A percentile compares a stretch with the other conserved stretches of the same genome.
phyloP scores from a whole-genome alignment of 2,329 filamentous ascomycete species.

The Daldinia sp. region DNA sequence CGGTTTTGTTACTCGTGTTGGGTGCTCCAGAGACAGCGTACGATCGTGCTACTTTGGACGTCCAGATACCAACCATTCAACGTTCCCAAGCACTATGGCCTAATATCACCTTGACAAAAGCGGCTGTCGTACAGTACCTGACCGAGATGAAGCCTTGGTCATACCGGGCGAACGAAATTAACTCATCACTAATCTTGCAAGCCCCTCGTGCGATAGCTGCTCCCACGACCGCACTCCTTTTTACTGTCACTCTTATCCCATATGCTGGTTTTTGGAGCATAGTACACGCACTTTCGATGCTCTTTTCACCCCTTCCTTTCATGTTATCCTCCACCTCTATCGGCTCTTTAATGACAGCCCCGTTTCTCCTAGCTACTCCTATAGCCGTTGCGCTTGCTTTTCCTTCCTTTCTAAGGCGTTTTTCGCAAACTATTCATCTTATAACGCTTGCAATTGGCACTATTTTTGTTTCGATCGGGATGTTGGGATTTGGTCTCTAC shows the following conservation, averaged over 20 bases:
- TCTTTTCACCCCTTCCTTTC: constrained; percentile 61
- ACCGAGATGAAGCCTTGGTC: constrained; percentile 55
- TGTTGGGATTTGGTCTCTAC: constrained; percentile 62
- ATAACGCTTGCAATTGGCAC: constrained; percentile 55
- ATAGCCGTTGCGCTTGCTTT: constrained; percentile 53
- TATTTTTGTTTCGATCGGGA: constrained; percentile 56
- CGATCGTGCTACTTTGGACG: constrained; percentile 54
- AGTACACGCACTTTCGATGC: constrained; percentile 58
- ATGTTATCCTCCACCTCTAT: constrained; percentile 55
- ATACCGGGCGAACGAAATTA: constrained; percentile 51
- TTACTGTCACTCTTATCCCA: constrained; percentile 60
- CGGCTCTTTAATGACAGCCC: constrained; percentile 60
- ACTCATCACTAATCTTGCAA: constrained; percentile 56
- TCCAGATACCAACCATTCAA: constrained; percentile 34
- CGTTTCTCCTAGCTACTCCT: constrained; percentile 57
- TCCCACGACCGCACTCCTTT: constrained; percentile 63
- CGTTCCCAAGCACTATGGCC: constrained; percentile 44
- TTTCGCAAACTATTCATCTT: constrained; percentile 52
- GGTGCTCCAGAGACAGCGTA: constrained; percentile 66
- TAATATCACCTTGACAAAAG: constrained; percentile 49
- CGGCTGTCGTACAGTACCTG: constrained; percentile 55
- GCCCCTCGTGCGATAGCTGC: constrained; percentile 61
- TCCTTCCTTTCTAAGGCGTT: constrained; percentile 50
- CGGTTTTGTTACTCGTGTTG: constrained; percentile 61
- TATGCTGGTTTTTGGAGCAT: constrained; percentile 62